Conservation (phyloP, 2,329 filamentous ascomycete genomes). For the Talaromyces sp. region DNA sequence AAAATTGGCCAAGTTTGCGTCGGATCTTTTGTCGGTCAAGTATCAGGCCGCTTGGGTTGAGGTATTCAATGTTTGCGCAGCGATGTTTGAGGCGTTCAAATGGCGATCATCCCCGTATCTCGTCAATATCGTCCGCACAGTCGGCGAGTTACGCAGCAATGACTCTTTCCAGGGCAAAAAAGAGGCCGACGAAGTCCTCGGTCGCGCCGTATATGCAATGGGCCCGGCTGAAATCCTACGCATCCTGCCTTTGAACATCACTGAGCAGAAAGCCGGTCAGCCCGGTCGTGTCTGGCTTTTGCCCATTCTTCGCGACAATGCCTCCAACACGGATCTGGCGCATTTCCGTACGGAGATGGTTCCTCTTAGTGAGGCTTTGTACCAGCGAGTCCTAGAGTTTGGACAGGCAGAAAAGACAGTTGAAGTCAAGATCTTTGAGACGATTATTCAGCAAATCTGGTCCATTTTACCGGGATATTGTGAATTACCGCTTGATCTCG, state of each 20-base stretch:
- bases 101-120: slow-evolving; percentile 83
- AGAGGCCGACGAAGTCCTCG: slow-evolving; percentile 85
- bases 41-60: slow-evolving; percentile 95
- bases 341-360: slow-evolving; percentile 87
- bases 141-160: slow-evolving; percentile 84
- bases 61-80: slow-evolving; percentile 81
- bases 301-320: slow-evolving; percentile 81
- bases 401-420: slow-evolving; percentile 82
- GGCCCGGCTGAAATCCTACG: slow-evolving; percentile 79
- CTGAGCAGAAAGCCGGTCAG: slow-evolving; percentile 70
- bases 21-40: slow-evolving; percentile 76
- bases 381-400: slow-evolving; percentile 81
- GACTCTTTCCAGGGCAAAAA: slow-evolving; percentile 91
- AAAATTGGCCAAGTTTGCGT: slow-evolving; percentile 68
- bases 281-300: slow-evolving; percentile 91
- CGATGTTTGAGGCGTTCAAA: slow-evolving; percentile 75
- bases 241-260: slow-evolving; percentile 80
- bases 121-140: slow-evolving; percentile 66
- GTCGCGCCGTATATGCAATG: slow-evolving; percentile 83
- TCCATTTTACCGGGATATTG: slow-evolving; percentile 91
- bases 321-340: slow-evolving; percentile 78
- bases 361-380: slow-evolving; percentile 84
- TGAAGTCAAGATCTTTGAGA: slow-evolving; percentile 97
- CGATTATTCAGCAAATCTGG: slow-evolving; percentile 93
- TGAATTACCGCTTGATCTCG: slow-evolving; percentile 78